Conservation (phyloP, 2,329 filamentous ascomycete genomes). For the Fusarium marasasianum region DNA sequence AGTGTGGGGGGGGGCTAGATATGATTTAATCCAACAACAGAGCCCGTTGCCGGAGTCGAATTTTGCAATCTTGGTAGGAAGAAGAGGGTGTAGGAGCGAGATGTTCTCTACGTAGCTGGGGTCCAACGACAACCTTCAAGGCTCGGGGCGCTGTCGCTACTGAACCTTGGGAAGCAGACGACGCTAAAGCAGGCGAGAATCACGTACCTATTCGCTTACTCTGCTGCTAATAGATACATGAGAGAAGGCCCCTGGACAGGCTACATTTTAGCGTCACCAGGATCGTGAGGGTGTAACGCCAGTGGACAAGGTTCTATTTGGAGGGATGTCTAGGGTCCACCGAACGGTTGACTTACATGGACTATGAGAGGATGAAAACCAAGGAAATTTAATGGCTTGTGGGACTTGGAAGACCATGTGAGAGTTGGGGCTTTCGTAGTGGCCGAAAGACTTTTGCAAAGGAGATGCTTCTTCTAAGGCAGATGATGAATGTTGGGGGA, state of each 20-base stretch:
- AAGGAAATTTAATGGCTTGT: constrained; percentile 36
- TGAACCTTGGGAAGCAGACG: constrained; percentile 15
- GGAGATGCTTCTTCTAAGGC: not conserved
- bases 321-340: constrained; percentile 32
- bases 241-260: constrained; percentile 24
- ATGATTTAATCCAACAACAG: constrained; percentile 22
- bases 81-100: constrained; percentile 30
- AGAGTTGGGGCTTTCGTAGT: constrained; percentile 21
- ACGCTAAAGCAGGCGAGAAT: constrained; percentile 39
- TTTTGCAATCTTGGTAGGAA: constrained; percentile 32
- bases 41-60: constrained; percentile 37
- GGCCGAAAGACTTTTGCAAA: not conserved
- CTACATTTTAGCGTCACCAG: constrained; percentile 36
- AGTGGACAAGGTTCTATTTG: constrained; percentile 39
- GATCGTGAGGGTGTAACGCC: constrained; percentile 41
- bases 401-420: constrained; percentile 23
- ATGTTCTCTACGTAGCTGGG: constrained; percentile 25
- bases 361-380: constrained; percentile 30
- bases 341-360: constrained; percentile 31
- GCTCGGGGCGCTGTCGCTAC: constrained; percentile 33
- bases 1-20: constrained; percentile 19
- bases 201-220: constrained; percentile 34
- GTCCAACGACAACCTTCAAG: constrained; percentile 31
- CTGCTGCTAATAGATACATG: constrained; percentile 27
- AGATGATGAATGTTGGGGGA: not conserved